Evolutionary conservation across 2,329 filamentous ascomycete genomes (phyloP).

Genomic region (Chalara sp.): DNA sequence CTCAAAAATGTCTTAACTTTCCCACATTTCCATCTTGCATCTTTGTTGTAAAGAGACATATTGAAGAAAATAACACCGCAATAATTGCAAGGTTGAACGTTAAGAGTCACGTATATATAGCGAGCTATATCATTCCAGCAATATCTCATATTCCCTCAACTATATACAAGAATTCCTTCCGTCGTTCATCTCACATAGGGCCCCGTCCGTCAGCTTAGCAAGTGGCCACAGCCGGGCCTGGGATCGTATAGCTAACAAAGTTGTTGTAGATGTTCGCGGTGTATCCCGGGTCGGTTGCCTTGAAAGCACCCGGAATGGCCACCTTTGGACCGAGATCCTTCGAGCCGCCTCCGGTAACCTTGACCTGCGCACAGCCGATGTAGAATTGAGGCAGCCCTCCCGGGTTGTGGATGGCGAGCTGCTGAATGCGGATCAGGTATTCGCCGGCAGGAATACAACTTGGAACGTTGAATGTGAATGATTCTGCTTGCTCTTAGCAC

Average conservation of each 20-base stretch:
- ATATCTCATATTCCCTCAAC: too few species aligned
- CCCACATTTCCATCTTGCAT: too few species aligned
- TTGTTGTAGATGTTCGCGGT: slow-evolving; percentile 9
- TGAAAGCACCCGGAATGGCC: slow-evolving; percentile 18
- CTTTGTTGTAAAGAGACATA: too few species aligned
- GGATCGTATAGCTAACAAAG: background rate
- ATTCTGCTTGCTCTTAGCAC: slow-evolving; percentile 13
- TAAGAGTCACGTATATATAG: too few species aligned
- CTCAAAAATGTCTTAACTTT: too few species aligned
- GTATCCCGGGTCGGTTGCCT: slow-evolving; percentile 10
- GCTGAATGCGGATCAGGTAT: slow-evolving; percentile 24
- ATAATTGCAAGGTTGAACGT: too few species aligned
- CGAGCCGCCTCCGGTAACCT: slow-evolving; percentile 20
- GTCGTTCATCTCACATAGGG: background rate
- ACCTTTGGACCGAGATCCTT: slow-evolving; percentile 16
- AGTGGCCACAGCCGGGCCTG: background rate
- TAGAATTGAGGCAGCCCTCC: slow-evolving; percentile 25
- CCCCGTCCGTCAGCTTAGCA: background rate
- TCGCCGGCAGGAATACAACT: slow-evolving; percentile 20
- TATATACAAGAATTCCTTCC: too few species aligned
- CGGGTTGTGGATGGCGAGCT: slow-evolving; percentile 25
- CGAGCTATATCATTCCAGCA: too few species aligned
- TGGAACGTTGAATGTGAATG: slow-evolving; percentile 23
- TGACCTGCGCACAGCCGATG: slow-evolving; percentile 24
- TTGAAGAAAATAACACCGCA: too few species aligned